Base-by-base conservation (phyloP, 345 rosid genomes). In the Garcia nutans region DNA sequence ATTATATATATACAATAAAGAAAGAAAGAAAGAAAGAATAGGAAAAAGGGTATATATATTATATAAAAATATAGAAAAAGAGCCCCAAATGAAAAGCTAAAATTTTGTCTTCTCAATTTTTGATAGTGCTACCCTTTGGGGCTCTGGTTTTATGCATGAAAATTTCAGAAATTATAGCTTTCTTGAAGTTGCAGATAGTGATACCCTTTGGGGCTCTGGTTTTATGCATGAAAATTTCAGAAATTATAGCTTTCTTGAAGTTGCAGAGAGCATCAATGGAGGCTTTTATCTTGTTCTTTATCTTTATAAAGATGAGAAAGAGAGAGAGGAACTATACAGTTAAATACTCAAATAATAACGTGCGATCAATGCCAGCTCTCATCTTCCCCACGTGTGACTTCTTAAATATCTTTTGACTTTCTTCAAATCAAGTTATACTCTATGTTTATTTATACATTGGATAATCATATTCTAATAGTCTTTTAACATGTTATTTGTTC, bases 381-480 rank as follows among this genome's bases (percentile, higher is more conserved):
- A 31, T 74, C 81, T 82, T 79, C 74, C 87, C 76, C 94, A 91
- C 89, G 90, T 89, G 91, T 82, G 82, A 64, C 55, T 79, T 83
- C 78, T 78, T 82, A 74, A 79, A 77, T 76, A 73, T 63, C 72
- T 80, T 85, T 69, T 82, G 85, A 82, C 86, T 80, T 83, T 78
- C 16, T 59, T 8, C 19, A 71, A n/a, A 80, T 73, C 78, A 77
- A 64, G 37, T 37, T 44, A 44, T 37, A 16, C 19, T 12, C 0
- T 41, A n/a, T 44, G 37, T 66, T 28, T 1, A 20, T 20, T 15
- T 54, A 54, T 15, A 54, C 17, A 15, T 61, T 61, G 42, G 31
- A 3, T 37, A 37, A 37, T 37, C 41, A 37, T 37, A 37, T 37
- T 37, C 41, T 37, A 5, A 37, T 37, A 37, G 7, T 37, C 41